Evolutionary conservation across 1,284 basidiomycete genomes (phyloP).

Genomic region (Cutaneotrichosporon dermatis): DNA sequence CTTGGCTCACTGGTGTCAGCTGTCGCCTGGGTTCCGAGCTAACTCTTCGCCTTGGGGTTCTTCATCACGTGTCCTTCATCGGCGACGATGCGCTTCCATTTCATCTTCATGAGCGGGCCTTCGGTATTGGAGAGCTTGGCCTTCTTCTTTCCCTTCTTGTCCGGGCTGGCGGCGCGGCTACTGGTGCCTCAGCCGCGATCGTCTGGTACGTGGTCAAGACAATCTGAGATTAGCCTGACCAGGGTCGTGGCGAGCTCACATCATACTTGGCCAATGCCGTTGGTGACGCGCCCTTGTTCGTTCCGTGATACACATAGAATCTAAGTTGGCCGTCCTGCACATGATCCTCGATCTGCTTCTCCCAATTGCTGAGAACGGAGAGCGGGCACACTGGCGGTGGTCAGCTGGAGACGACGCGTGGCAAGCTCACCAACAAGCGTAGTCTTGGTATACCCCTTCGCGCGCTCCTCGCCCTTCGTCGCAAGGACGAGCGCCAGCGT

Average conservation of each 20-base stretch:
- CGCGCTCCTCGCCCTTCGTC: constrained; percentile 62
- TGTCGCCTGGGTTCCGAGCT: constrained; percentile 8
- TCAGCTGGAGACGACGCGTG: not conserved
- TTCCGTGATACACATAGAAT: constrained; percentile 61
- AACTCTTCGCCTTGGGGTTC: constrained; percentile 73
- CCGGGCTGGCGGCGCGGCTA: constrained; percentile 11
- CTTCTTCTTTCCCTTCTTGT: constrained; percentile 28
- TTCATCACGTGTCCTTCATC: constrained; percentile 85
- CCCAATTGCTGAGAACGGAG: constrained; percentile 85
- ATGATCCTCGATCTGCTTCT: constrained; percentile 78
- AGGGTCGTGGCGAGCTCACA: constrained; percentile 23
- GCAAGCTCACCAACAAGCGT: constrained; percentile 66
- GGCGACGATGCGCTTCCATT: constrained; percentile 81
- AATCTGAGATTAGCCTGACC: constrained; percentile 42
- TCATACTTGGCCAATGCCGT: constrained; percentile 65
- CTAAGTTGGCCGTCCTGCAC: constrained; percentile 58
- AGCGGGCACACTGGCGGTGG: constrained; percentile 66
- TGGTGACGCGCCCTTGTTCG: constrained; percentile 59
- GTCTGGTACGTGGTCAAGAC: constrained; percentile 88
- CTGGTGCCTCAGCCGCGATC: constrained; percentile 32
- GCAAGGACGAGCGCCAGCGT: constrained; percentile 71
- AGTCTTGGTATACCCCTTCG: constrained; percentile 56
- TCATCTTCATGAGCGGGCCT: constrained; percentile 60
- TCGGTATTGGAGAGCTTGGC: constrained; percentile 30
- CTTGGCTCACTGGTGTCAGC: constrained; percentile 56